Conservation (phyloP, 2,329 filamentous ascomycete species). For the Daldinia eschscholtzii region DNA sequence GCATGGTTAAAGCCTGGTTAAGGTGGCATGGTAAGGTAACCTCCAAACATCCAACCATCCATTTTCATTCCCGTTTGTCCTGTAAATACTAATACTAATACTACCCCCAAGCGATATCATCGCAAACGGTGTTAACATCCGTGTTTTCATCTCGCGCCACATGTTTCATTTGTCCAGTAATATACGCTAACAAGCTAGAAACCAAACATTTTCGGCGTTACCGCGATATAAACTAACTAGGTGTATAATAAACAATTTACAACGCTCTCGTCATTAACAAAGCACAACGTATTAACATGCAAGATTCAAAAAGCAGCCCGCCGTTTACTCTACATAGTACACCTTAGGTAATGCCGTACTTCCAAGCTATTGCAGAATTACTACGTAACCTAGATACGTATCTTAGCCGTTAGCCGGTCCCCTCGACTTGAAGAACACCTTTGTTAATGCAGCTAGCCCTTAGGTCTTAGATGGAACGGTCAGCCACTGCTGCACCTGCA, state of each 20-base stretch:
- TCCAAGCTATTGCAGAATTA: too few relatives aligned
- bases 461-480: conserved; percentile 19
- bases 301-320: conserved; percentile 18
- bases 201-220: conserved; percentile 27
- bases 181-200: conserved; percentile 16
- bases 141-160: conserved; percentile 14
- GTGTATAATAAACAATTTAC: conserved; percentile 4
- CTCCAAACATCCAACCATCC: background rate
- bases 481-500: conserved; percentile 34
- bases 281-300: background rate
- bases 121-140: conserved; percentile 12
- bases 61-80: conserved; percentile 17
- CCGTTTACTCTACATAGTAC: too few relatives aligned
- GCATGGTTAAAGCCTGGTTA: background rate
- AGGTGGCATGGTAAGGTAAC: background rate
- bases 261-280: conserved; percentile 19
- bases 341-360: too few relatives aligned
- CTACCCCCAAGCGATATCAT: conserved; percentile 13
- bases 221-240: conserved; percentile 22
- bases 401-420: conserved; percentile 6
- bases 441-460: conserved; percentile 41
- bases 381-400: background rate
- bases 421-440: conserved; percentile 17
- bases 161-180: conserved; percentile 10
- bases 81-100: conserved; percentile 2